Evolutionary conservation across 495 filamentous ascomycete species (phyloP).

Genomic region (Aspergillus hancockii): DNA sequence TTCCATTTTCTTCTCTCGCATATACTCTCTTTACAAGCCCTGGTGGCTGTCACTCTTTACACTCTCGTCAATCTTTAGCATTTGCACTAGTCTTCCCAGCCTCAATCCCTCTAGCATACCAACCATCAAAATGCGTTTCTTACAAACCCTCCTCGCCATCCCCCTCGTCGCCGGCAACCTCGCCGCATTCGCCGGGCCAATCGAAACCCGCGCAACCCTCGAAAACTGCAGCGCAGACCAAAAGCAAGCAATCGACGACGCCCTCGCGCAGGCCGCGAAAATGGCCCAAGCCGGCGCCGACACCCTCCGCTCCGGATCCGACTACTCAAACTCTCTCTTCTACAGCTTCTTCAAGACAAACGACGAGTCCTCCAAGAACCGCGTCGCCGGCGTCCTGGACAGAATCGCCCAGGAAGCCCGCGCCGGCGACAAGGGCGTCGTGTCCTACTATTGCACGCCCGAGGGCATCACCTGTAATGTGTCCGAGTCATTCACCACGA

Average conservation of each 20-base stretch:
- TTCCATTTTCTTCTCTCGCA: not conserved
- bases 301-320: not conserved
- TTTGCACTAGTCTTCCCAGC: not conserved
- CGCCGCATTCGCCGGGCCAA: not conserved
- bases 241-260: conserved; percentile 1
- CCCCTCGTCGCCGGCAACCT: not conserved
- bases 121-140: conserved; percentile 10
- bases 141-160: conserved; percentile 2
- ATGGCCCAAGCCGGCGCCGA: not conserved
- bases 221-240: not conserved
- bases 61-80: not conserved
- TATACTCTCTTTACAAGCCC: not conserved
- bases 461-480: conserved; percentile 3
- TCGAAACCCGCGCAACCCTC: not conserved
- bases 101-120: not conserved
- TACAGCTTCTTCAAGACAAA: conserved; percentile 14
- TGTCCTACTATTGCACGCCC: conserved; percentile 9
- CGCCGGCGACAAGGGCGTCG: not conserved
- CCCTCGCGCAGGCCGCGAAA: not conserved
- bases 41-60: not conserved
- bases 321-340: conserved; percentile 2
- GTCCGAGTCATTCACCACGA: not conserved
- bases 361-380: conserved; percentile 1
- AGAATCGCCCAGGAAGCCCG: conserved; percentile 6
- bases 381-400: conserved; percentile 9